Evolutionary conservation across 148 eudicot genomes (phyloP).

Genomic region (Silene conica): DNA sequence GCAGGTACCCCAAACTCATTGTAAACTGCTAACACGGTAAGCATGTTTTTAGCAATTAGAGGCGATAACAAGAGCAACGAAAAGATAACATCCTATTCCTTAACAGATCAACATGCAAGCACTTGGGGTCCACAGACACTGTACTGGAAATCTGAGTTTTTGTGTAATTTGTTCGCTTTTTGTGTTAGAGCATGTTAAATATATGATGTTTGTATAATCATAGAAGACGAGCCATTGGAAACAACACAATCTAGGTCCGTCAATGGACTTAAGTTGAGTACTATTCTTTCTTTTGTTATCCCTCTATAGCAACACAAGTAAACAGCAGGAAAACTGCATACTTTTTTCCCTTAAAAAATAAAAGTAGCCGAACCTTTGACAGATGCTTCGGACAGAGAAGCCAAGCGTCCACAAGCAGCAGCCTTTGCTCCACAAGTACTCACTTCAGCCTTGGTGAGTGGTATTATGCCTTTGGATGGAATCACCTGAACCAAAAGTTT

Average conservation of each 20-base stretch:
- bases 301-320: neutral
- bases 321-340: neutral
- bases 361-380: conserved; percentile 48
- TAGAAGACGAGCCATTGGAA: neutral
- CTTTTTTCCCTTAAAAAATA: neutral
- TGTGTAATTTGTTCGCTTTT: neutral
- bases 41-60: neutral
- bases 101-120: neutral
- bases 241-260: neutral
- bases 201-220: neutral
- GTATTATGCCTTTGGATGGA: conserved; percentile 46
- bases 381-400: conserved; percentile 65
- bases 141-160: neutral
- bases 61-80: neutral
- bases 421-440: conserved; percentile 85
- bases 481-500: conserved; percentile 44
- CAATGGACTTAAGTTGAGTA: neutral
- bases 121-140: neutral
- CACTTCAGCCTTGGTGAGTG: conserved; percentile 55
- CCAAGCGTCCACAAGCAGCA: conserved; percentile 76
- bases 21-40: conserved; percentile 43
- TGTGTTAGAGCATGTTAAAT: neutral
- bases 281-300: neutral
- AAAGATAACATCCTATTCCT: too few species aligned
- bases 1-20: conserved; percentile 89